These are phyloP conservation scores for Pseudopediastrum boryanum DNA, from an alignment of 139 green algal species.

Conservation along the genomic window DNA sequence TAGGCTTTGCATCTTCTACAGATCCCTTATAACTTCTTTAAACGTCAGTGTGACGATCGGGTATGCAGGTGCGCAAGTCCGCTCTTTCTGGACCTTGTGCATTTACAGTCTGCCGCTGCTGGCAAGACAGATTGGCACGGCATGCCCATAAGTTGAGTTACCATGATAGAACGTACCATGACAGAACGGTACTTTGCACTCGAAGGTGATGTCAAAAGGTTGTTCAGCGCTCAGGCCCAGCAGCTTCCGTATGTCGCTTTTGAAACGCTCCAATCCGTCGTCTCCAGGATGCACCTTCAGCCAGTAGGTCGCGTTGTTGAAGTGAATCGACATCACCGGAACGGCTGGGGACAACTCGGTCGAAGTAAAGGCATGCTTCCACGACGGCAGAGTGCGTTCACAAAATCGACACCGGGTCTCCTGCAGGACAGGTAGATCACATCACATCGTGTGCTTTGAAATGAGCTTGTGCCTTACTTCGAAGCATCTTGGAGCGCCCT, in stretches of 20 bases:
- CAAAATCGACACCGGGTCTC: slow-evolving; percentile 50
- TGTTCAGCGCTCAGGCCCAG: slow-evolving; percentile 36
- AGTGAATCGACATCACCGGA: slow-evolving; percentile 45
- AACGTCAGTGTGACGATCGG: neutral
- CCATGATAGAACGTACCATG: neutral
- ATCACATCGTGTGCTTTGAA: neutral
- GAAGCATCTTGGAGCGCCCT: neutral
- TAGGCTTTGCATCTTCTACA: neutral
- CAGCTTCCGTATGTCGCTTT: slow-evolving; percentile 37
- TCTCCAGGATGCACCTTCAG: slow-evolving; percentile 28
- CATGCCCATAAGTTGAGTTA: neutral
- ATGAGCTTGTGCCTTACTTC: neutral
- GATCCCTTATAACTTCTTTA: neutral
- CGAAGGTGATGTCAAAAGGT: slow-evolving; percentile 46
- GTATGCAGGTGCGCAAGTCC: neutral
- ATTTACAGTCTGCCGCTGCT: neutral
- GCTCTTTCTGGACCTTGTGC: no score
- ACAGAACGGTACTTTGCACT: slow-evolving; percentile 38
- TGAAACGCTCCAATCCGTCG: slow-evolving; percentile 40
- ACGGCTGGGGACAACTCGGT: slow-evolving; percentile 15
- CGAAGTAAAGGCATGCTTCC: slow-evolving; percentile 27
- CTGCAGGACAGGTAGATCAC: slow-evolving; percentile 10
- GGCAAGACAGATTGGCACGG: neutral
- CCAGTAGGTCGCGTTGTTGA: slow-evolving; percentile 28
- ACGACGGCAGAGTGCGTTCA: slow-evolving; percentile 29